Evolutionary conservation across 2,329 filamentous ascomycete genomes (phyloP), one percentile per base, ranked within the genome.

Genomic region (Fusarium gaditjirri): DNA sequence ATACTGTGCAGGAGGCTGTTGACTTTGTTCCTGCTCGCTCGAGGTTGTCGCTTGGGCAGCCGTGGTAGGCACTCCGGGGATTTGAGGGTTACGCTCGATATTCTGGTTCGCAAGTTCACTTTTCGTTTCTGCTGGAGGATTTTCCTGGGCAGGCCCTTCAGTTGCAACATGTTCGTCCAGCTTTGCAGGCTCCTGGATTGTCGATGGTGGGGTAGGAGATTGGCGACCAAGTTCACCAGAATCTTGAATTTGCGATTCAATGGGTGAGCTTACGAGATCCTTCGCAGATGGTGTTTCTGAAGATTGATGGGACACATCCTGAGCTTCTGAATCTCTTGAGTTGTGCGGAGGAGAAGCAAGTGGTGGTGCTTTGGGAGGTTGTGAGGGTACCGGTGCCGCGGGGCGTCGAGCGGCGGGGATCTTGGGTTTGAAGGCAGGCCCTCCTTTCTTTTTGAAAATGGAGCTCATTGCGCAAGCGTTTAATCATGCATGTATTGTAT

Each of bases 351-450:
- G 69, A 46, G 71, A 49, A 59, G 69, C 39, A 57, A 59, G 44
- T 38, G 70, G 38, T 36, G 50, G 23, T 61, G 71, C 65, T 58
- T 75, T 78, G 39, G 64, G 53, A 44, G 59, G 69, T 65, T 75
- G 74, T 54, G 74, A 71, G 38, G 72, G 59, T 63, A 79, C 76
- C 65, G 83, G 79, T 61, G 83, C 82, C 71, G 84, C 84, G 68
- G 80, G 78, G 62, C 86, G 83, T 77, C 90, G 88, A 72, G 86
- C 84, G 38, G 82, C 80, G 36, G 88, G 89, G 72, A 88, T 88
- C 83, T 92, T 94, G 47, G 92, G 92, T 79, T 92, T 92, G 83
- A 94, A 93, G 83, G 85, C 85, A 64, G 86, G 83, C 74, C 86
- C 85, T 77, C 84, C 86, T 75, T 86, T 84, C 82, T 93, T 92